Evolutionary conservation across 1,284 basidiomycete genomes (phyloP).

Genomic region (Malassezia arunalokei): DNA sequence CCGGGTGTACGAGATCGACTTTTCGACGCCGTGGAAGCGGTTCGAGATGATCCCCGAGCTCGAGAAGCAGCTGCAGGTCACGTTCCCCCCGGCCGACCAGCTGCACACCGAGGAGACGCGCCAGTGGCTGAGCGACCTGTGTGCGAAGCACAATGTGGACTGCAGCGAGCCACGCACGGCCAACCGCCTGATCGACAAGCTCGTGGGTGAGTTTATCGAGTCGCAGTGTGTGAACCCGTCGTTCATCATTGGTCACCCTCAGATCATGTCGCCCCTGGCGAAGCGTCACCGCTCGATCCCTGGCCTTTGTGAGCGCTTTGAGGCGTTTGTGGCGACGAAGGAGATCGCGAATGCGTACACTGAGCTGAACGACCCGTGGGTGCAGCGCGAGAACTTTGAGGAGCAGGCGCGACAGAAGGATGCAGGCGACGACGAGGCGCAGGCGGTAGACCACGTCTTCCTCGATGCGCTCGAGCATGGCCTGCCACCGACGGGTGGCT

Average conservation of each 20-base stretch:
- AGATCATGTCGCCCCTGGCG: conserved; percentile 97
- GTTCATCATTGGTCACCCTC: conserved; percentile 92
- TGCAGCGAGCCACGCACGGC: conserved; percentile 92
- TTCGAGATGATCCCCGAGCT: conserved; percentile 93
- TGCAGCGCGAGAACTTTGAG: conserved; percentile 88
- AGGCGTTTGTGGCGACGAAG: conserved; percentile 95
- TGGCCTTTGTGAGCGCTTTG: conserved; percentile 94
- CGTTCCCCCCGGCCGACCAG: conserved; percentile 83
- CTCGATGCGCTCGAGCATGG: conserved; percentile 76
- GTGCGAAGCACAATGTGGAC: conserved; percentile 77
- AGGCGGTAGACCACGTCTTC: conserved; percentile 63
- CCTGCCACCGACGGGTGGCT: conserved; percentile 84
- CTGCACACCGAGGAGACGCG: conserved; percentile 80
- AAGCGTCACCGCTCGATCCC: conserved; percentile 43
- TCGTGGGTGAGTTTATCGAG: conserved; percentile 94
- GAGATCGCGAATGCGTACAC: conserved; percentile 67
- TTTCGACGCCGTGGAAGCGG: conserved; percentile 92
- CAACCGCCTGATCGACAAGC: conserved; percentile 90
- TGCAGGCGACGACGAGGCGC: conserved; percentile 91
- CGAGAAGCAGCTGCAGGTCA: conserved; percentile 82
- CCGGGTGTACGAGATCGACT: conserved; percentile 67
- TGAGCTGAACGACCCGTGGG: conserved; percentile 59
- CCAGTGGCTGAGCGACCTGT: conserved; percentile 73
- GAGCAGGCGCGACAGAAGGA: conserved; percentile 86
- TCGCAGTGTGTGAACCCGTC: conserved; percentile 88